Base-by-base conservation (phyloP, 306 rosid species). In the Dalbergia cultrata region DNA sequence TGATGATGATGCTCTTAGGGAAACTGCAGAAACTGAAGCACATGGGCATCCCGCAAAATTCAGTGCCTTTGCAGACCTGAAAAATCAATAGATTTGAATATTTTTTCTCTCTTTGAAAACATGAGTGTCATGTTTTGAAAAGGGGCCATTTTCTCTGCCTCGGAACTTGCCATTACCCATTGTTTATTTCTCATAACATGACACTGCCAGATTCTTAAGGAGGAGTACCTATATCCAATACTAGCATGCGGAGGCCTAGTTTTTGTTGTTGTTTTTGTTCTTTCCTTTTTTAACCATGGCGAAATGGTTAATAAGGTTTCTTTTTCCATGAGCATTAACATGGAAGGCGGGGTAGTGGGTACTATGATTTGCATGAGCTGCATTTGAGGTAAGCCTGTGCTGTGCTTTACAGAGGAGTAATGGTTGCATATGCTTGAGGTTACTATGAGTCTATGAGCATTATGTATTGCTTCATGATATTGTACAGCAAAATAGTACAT, bases 1-100 rank as follows among this genome's bases (percentile, higher is more conserved):
- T 67, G 77, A 59, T 67, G 67, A 59, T 66, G 76, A 34, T 78
- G 64, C 74, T 78, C 76, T 44, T 10, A 45, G 45, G 43, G 66
- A 76, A 84, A 62, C 19, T 69, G 45, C 68, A 58, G 78, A 37
- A 61, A 71, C 10, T 80, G 66, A 44, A 34, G 58, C 63, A 56
- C 78, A 60, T 70, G 65, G 53, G 52, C 66, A 72, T 63, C 35
- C n/a, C 13, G 6, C 53, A 59, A 60, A 45, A 34, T 59, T 10
- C 39, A 5, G 41, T 58, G 45, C 39, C 77, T 31, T 0, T 59
- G 8, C 49, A 13, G 70, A 49, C 70, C 31, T 75, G 60, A 75
- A 54, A 50, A 75, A 17, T 56, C 13, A 41, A 8, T 47, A 7
- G 6, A 8, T 31, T 39, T 22, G 17, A 33, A 44, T 45, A 5